These are phyloP conservation scores for Helenozyma baotianmanensis DNA, from an alignment of 805 yeast genomes.

Conservation along the genomic window DNA sequence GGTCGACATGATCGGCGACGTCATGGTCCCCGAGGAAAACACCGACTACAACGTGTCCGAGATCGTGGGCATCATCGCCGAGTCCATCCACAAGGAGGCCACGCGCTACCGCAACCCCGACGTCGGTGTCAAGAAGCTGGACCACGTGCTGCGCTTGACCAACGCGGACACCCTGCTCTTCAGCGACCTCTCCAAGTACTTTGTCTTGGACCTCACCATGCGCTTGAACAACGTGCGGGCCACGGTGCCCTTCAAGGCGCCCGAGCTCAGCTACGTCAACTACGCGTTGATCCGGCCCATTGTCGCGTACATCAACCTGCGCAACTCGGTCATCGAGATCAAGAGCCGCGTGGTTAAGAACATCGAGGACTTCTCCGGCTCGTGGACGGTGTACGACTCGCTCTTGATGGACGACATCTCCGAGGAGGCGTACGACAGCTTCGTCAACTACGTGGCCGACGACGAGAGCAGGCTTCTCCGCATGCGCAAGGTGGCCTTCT, in stretches of 20 bases:
- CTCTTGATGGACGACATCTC: conserved; percentile 87
- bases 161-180: conserved; percentile 14
- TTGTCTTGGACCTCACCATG: conserved; percentile 75
- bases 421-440: conserved; percentile 84
- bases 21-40: conserved; percentile 68
- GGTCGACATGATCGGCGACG: conserved; percentile 91
- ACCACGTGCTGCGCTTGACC: conserved; percentile 26
- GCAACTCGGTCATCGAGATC: conserved; percentile 85
- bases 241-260: conserved; percentile 77
- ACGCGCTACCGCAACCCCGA: conserved; percentile 37
- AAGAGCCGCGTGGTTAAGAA: conserved; percentile 76
- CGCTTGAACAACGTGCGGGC: conserved; percentile 85
- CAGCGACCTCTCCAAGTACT: conserved; percentile 46
- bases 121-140: conserved; percentile 24
- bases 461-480: conserved; percentile 72
- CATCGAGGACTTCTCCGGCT: conserved; percentile 82
- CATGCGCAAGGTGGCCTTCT: conserved; percentile 81
- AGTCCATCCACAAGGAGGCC: conserved; percentile 46
- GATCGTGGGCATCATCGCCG: conserved; percentile 45
- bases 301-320: conserved; percentile 89
- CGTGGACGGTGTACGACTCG: conserved; percentile 95
- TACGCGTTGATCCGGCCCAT: conserved; percentile 91
- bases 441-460: conserved; percentile 83
- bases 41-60: conserved; percentile 46
- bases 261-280: conserved; percentile 87